These are phyloP conservation scores for Chlamydomonas applanata DNA, from an alignment of 139 green algal genomes.

Conservation along the genomic window DNA sequence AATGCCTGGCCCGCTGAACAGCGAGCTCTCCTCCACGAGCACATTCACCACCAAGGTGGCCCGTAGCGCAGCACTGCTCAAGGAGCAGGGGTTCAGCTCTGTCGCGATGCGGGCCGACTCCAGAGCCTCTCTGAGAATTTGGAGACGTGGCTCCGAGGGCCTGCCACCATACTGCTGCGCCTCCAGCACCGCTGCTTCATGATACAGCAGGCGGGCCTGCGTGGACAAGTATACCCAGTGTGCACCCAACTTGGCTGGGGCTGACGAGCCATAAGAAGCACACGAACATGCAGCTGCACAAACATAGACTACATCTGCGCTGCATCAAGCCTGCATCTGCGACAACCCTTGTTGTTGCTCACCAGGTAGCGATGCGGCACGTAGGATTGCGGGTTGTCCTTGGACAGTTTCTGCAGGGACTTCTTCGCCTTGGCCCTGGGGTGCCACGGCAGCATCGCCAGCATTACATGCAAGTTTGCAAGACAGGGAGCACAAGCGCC, in stretches of 20 bases:
- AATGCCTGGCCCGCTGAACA: conserved; percentile 14
- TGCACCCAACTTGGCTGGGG: too few species aligned
- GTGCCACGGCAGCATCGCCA: not conserved
- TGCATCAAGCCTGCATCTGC: not conserved
- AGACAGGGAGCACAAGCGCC: too few species aligned
- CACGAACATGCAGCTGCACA: not conserved
- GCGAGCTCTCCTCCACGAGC: conserved; percentile 51
- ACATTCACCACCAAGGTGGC: conserved; percentile 61
- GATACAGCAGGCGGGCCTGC: conserved; percentile 63
- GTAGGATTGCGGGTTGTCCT: conserved; percentile 37
- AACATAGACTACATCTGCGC: not conserved
- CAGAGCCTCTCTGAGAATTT: conserved; percentile 51
- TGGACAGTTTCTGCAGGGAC: conserved; percentile 44
- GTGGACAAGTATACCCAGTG: not conserved
- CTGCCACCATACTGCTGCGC: conserved; percentile 12
- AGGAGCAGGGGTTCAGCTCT: conserved; percentile 44
- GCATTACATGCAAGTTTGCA: too few species aligned
- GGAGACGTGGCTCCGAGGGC: conserved; percentile 36
- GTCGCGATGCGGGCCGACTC: conserved; percentile 30
- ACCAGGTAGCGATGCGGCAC: conserved; percentile 62
- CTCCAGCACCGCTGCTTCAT: conserved; percentile 54
- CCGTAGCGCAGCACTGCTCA: conserved; percentile 48
- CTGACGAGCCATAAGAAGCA: not conserved
- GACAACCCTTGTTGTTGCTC: not conserved
- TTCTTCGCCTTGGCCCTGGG: conserved; percentile 61